These are phyloP conservation scores for Diaporthe sp. DNA, from an alignment of 2,329 filamentous ascomycete species.

Conservation along the genomic window DNA sequence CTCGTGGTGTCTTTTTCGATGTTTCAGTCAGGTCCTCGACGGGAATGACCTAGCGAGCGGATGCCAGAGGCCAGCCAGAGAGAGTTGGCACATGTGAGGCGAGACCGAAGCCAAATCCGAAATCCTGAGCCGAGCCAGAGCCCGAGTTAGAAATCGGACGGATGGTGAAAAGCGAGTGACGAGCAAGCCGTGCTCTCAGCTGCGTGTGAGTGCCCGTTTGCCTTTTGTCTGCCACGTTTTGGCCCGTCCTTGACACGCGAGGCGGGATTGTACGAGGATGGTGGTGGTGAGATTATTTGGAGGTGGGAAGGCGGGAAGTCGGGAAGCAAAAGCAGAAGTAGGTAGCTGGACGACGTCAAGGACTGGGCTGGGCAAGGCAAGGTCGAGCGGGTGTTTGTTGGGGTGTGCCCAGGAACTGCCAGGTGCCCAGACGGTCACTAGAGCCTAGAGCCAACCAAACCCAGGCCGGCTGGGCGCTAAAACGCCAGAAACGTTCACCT, in stretches of 20 bases:
- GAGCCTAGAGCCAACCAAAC: slow-evolving; percentile 7
- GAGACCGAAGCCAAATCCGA: slow-evolving; percentile 7
- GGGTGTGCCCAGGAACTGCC: slow-evolving; percentile 15
- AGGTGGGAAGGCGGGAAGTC: background rate
- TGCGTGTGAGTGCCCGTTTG: slow-evolving; percentile 4
- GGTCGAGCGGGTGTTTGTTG: slow-evolving; percentile 7
- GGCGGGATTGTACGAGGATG: slow-evolving; percentile 4
- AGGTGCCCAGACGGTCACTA: slow-evolving; percentile 19
- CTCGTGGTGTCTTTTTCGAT: background rate
- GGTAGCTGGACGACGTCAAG: slow-evolving; percentile 23
- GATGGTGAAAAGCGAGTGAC: slow-evolving; percentile 7
- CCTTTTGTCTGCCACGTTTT: slow-evolving; percentile 29
- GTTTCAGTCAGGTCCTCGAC: slow-evolving; percentile 5
- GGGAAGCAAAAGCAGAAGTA: slow-evolving; percentile 9
- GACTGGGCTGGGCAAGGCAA: slow-evolving; percentile 10
- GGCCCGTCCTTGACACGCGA: slow-evolving; percentile 10
- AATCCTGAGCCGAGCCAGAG: slow-evolving; percentile 1
- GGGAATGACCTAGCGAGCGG: slow-evolving; percentile 17
- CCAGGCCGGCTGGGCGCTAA: slow-evolving; percentile 4
- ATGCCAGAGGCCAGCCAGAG: slow-evolving; percentile 25
- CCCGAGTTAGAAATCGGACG: slow-evolving; percentile 10
- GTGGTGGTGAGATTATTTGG: slow-evolving; percentile 10
- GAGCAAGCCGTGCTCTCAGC: slow-evolving; percentile 14
- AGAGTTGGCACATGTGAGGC: slow-evolving; percentile 23
- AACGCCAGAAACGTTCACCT: background rate